Conservation (phyloP, 2,329 filamentous ascomycete genomes). For the Bipolaris sorokiniana region DNA sequence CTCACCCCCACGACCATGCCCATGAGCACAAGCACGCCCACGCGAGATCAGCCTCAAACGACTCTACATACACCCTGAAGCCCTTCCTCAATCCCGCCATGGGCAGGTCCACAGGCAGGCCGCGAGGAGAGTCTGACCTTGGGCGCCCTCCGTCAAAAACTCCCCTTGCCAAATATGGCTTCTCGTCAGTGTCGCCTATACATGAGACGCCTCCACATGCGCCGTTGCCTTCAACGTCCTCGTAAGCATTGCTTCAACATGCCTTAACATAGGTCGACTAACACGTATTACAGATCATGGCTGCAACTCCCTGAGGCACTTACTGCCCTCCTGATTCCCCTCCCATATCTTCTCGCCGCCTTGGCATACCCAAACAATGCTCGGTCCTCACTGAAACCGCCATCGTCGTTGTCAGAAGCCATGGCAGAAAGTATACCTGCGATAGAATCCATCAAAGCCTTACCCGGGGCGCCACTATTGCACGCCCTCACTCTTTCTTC, state of each 20-base stretch:
- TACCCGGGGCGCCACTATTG: constrained; percentile 42
- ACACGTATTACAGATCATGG: constrained; percentile 36
- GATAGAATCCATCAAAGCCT: constrained; percentile 12
- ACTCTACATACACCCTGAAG: constrained; percentile 39
- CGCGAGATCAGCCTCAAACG: constrained; percentile 33
- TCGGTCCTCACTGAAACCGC: constrained; percentile 22
- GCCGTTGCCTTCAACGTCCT: constrained; percentile 17
- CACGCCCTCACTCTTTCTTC: constrained; percentile 56
- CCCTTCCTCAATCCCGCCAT: constrained; percentile 30
- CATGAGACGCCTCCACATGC: constrained; percentile 34
- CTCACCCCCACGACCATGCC: constrained; percentile 18
- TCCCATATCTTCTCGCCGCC: constrained; percentile 57
- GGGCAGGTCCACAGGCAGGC: constrained; percentile 42
- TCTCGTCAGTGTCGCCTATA: constrained; percentile 47
- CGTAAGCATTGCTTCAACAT: constrained; percentile 24
- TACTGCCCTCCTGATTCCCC: constrained; percentile 57
- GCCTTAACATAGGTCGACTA: background rate
- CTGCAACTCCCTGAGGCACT: constrained; percentile 54
- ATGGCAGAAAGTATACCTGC: constrained; percentile 23
- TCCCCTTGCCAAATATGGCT: constrained; percentile 33
- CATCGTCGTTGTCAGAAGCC: constrained; percentile 34
- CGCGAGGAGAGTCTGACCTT: constrained; percentile 55
- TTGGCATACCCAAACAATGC: constrained; percentile 50
- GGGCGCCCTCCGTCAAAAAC: constrained; percentile 45
- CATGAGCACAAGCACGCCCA: constrained; percentile 33